phyloP scores from a whole-genome alignment of 768 basidiomycete genomes.

The Lactifluus piperatus region DNA sequence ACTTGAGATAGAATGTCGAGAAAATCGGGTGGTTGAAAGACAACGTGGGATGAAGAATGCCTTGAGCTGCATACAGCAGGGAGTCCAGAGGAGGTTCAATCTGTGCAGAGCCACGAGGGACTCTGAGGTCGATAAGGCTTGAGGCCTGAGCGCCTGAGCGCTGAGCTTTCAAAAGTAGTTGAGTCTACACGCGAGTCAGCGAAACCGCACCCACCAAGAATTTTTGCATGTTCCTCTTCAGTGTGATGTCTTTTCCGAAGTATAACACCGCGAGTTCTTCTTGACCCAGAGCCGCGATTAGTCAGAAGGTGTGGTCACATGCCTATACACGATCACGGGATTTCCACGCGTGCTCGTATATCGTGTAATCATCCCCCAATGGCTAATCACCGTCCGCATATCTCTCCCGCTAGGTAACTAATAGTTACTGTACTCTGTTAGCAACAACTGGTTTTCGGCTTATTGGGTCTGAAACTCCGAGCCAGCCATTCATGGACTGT shows the following conservation, averaged over 20 bases:
- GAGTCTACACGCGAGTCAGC: not conserved
- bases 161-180: constrained; percentile 5
- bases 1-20: constrained; percentile 17
- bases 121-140: constrained; percentile 5
- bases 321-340: no score
- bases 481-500: no score
- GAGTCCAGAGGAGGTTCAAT: not conserved
- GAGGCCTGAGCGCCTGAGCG: no score
- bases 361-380: no score
- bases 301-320: no score
- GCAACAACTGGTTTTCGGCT: no score
- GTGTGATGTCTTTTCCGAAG: constrained; percentile 7
- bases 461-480: no score
- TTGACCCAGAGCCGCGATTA: no score
- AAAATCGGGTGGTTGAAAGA: constrained; percentile 14
- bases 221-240: constrained; percentile 8
- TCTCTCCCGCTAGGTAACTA: no score
- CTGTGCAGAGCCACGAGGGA: not conserved
- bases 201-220: constrained; percentile 5
- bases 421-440: no score
- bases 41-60: constrained; percentile 7
- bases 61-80: constrained; percentile 2
- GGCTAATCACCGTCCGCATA: no score
- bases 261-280: constrained; percentile 1
- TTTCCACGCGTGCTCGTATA: no score